Evolutionary conservation across 345 rosid species (phyloP), one percentile per base, ranked within the genome.

Genomic region (Melaleuca quinquenervia): DNA sequence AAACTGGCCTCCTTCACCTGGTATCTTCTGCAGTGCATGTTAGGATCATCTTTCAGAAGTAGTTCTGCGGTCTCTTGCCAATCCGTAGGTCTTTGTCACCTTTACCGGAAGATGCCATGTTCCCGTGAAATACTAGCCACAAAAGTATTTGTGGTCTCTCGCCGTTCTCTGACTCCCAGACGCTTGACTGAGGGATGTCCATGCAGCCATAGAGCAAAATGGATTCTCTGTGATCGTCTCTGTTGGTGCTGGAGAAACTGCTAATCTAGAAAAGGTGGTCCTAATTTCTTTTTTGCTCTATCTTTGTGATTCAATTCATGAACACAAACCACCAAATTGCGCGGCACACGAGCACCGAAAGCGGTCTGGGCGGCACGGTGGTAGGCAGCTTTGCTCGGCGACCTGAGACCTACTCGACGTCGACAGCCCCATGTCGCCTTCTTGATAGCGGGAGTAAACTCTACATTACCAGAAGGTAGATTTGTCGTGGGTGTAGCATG

Each of bases 201-300:
- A 95, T 86, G 95, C 95, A 89, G 95, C 97, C 84, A 96, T 90
- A 92, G 99, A 96, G 89, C 97, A 93, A 55, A 90, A 92, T 90
- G 92, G 91, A 70, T 92, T 98, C 21, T 94, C 93, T 86, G 93
- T 96, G 87, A 93, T 97, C 87, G 99, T 97, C 86, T 97, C 95
- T 90, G 96, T 93, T 78, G 98, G 98, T 89, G 97, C 93, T 87
- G 97, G 99, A 62, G 96, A 97, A 91, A 96, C 98, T 54, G 96
- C 99, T 82, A 96, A 95, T 89, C 91, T 95, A 5, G 98, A 98
- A 83, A 96, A 96, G 90, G 96, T 93, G 83, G 64, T 86, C 22
- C 84, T 53, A 50, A 88, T n/a, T 44, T 14, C n/a, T 45, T 48
- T 26, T 5, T 55, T 85, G 27, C 24, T 18, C 80, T 13, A 20